Percentiles rank a stretch among this genome's conserved stretches.
Evolutionary conservation across 768 basidiomycete genomes (phyloP).

Genomic region (Suillus subaureus): DNA sequence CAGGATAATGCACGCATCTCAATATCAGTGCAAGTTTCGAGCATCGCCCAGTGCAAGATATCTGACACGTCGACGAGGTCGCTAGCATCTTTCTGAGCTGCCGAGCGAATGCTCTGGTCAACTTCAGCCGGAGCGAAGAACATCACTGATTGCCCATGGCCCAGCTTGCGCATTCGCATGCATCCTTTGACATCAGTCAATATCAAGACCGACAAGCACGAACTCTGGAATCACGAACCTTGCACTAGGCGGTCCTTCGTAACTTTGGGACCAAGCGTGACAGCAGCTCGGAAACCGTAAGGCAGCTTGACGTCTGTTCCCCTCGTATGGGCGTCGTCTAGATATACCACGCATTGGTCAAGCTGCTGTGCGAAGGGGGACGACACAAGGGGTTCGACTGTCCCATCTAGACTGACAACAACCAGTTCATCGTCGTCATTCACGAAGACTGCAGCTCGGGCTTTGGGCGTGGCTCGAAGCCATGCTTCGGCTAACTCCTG

Average conservation of each 20-base stretch:
- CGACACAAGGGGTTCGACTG: neutral
- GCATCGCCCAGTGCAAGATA: constrained; percentile 47
- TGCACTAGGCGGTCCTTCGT: constrained; percentile 43
- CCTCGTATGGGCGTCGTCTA: neutral
- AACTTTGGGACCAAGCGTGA: constrained; percentile 51
- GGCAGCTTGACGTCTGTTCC: constrained; percentile 41
- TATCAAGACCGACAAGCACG: neutral
- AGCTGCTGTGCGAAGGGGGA: constrained; percentile 1
- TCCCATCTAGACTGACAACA: neutral
- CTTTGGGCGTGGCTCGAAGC: neutral
- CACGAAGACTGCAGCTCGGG: neutral
- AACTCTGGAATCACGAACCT: neutral
- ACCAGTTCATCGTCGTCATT: neutral
- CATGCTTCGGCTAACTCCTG: neutral
- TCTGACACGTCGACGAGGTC: constrained; percentile 25
- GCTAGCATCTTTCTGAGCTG: constrained; percentile 15
- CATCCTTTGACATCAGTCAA: constrained; percentile 37
- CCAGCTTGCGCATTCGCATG: constrained; percentile 56
- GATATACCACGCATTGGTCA: neutral
- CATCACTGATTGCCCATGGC: constrained; percentile 46
- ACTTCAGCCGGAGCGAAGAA: constrained; percentile 50
- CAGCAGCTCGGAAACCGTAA: constrained; percentile 40
- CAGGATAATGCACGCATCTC: constrained; percentile 41
- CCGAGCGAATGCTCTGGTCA: constrained; percentile 36
- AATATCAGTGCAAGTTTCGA: constrained; percentile 46